Evolutionary conservation across 257 asterid genomes (phyloP).

Genomic region (Solanum sejunctum): DNA sequence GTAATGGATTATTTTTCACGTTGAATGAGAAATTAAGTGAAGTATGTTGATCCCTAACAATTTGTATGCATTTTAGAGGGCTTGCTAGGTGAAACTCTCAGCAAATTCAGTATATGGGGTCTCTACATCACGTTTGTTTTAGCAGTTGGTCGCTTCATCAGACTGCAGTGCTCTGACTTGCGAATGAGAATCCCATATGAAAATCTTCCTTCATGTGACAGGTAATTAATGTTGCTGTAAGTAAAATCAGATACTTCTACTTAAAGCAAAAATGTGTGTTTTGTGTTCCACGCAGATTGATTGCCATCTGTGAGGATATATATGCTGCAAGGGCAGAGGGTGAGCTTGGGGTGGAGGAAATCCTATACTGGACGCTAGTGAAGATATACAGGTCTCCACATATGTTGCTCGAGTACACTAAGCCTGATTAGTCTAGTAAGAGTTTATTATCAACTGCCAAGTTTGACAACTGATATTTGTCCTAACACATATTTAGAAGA

Average conservation of each 20-base stretch:
- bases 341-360: slow-evolving; percentile 94
- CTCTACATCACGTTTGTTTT: slow-evolving; percentile 94
- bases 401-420: slow-evolving; percentile 88
- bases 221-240: slow-evolving; percentile 26
- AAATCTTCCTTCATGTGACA: slow-evolving; percentile 99
- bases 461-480: not conserved
- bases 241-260: not conserved
- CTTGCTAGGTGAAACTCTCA: slow-evolving; percentile 93
- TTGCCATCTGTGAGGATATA: slow-evolving; percentile 95
- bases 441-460: not conserved
- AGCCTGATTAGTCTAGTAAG: slow-evolving; percentile 38
- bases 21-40: not conserved
- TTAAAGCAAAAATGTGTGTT: not conserved
- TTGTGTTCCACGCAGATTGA: slow-evolving; percentile 45
- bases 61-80: slow-evolving; percentile 56
- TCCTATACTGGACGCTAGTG: slow-evolving; percentile 85
- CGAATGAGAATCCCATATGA: slow-evolving; percentile 98
- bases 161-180: slow-evolving; percentile 91
- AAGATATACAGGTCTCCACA: slow-evolving; percentile 98
- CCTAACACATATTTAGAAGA: slow-evolving; percentile 1
- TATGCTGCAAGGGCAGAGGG: slow-evolving; percentile 99
- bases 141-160: slow-evolving; percentile 97
- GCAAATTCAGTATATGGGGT: slow-evolving; percentile 99
- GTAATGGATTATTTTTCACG: slow-evolving; percentile 9
- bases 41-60: slow-evolving; percentile 1